Evolutionary conservation across 2,329 filamentous ascomycete species (phyloP), one percentile per base, ranked within the genome.

Genomic region (Colletotrichum endophyticum): DNA sequence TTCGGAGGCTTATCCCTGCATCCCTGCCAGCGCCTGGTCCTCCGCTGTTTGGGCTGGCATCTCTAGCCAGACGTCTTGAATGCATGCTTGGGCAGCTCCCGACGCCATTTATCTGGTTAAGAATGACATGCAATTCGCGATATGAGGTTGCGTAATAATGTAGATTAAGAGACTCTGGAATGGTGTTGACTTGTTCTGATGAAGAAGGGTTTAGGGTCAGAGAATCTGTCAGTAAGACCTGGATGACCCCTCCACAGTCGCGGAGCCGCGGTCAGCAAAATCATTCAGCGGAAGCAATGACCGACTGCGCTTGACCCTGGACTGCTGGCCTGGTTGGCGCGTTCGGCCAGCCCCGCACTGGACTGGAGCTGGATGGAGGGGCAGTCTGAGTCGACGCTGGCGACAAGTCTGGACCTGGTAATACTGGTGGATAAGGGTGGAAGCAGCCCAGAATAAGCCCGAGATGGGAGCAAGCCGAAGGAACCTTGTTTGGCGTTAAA

Each of bases 361-460:
- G 39, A 71, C 25, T 75, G 69, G 63, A 68, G 70, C 62, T 72
- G 16, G 62, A 72, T 53, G 53, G 66, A 66, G 72, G 72, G 68
- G 72, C 72, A 75, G 25, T 49, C 44, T 49, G 44, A 49, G 44
- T 56, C 49, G 53, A 62, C 34, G 62, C 61, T 66, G 69, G 68
- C 53, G 63, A 61, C 68, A 72, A 67, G 72, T 75, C 73, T 75
- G 69, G 69, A 56, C 73, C 63, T 67, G 73, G 69, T 27, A 72
- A 56, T 11, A 11, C 30, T 27, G 56, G 73, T 75, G 70, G 73
- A 67, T 75, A 72, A 39, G 25, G 30, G 73, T 75, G 73, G 56
- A 67, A 75, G 73, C 25, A 76, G 70, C 70, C 73, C 73, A 76
- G 73, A 76, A 73, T 76, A 76, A 76, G 73, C 73, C 73, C 73